Percentiles rank a stretch among this genome's conserved stretches.
Evolutionary conservation across 2,329 filamentous ascomycete genomes (phyloP).

Genomic region (Metarhizium robertsii): DNA sequence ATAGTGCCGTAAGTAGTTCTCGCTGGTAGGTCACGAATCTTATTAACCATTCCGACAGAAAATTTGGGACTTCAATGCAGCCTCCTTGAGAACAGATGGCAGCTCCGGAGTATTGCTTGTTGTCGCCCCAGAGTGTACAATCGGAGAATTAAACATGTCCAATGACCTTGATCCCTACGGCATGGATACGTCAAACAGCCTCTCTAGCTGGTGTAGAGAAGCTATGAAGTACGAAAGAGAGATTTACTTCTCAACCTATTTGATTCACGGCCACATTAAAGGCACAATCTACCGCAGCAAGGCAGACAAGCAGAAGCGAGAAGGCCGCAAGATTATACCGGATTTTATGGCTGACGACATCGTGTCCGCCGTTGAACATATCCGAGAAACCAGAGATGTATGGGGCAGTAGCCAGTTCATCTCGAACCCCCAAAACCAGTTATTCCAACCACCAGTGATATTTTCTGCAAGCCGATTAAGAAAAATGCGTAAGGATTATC

Average conservation of each 20-base stretch:
- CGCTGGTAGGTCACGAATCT: not conserved
- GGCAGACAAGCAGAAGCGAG: not conserved
- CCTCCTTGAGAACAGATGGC: constrained; percentile 9
- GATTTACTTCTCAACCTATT: constrained; percentile 7
- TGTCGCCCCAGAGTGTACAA: constrained; percentile 15
- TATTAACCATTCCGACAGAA: constrained; percentile 11
- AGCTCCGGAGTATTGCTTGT: constrained; percentile 16
- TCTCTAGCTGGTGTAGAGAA: constrained; percentile 7
- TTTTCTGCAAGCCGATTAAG: constrained; percentile 7
- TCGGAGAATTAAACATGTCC: constrained; percentile 10
- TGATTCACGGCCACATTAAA: constrained; percentile 3
- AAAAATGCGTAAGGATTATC: constrained; percentile 14
- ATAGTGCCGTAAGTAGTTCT: not conserved
- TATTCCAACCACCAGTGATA: constrained; percentile 9
- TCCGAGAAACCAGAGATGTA: constrained; percentile 6
- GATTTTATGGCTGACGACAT: constrained; percentile 4
- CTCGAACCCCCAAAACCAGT: not conserved
- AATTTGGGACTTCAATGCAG: constrained; percentile 17
- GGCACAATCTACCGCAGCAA: not conserved
- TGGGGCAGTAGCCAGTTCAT: constrained; percentile 11
- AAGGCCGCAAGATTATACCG: not conserved
- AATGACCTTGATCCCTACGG: constrained; percentile 6
- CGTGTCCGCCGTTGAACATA: not conserved
- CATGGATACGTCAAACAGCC: not conserved
- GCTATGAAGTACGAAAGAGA: constrained; percentile 9